Percentiles rank a stretch among this genome's conserved stretches.
phyloP scores from a whole-genome alignment of 164 flowering plant genomes.

The Aristolochia californica region DNA sequence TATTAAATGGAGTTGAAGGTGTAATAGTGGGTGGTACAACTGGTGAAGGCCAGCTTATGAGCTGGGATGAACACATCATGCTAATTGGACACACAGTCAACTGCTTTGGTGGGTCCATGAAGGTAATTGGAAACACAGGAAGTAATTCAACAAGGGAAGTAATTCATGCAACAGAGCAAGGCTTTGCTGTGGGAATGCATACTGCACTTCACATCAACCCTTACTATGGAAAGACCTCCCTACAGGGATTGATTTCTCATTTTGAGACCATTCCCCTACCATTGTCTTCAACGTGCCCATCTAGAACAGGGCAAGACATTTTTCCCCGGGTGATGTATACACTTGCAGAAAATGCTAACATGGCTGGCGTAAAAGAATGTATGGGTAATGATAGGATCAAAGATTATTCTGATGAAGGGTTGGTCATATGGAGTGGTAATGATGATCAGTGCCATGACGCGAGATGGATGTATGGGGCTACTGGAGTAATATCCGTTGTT shows the following conservation, averaged over 20 bases:
- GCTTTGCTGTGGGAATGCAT: conserved; percentile 93
- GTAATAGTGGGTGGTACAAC: conserved; percentile 90
- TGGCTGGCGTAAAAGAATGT: conserved; percentile 86
- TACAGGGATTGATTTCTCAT: conserved; percentile 65
- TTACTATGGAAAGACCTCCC: conserved; percentile 85
- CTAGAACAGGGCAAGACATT: conserved; percentile 79
- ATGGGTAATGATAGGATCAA: conserved; percentile 58
- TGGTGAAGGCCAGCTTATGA: conserved; percentile 94
- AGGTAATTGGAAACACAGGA: conserved; percentile 92
- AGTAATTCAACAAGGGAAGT: conserved; percentile 92
- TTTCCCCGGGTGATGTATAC: conserved; percentile 51
- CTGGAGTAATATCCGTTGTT: conserved; percentile 73
- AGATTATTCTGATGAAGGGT: conserved; percentile 44
- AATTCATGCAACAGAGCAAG: conserved; percentile 86
- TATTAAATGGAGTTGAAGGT: conserved; percentile 55
- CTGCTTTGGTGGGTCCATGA: conserved; percentile 72
- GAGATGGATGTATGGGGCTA: conserved; percentile 67
- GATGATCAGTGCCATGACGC: conserved; percentile 85
- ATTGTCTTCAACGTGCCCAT: conserved; percentile 76
- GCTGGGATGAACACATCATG: conserved; percentile 96
- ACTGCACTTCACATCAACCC: conserved; percentile 92
- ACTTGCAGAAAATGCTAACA: conserved; percentile 40
- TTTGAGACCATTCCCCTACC: conserved; percentile 61
- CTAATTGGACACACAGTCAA: conserved; percentile 89
- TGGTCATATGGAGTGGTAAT: conserved; percentile 84